These are phyloP conservation scores for Plectosphaerella plurivora DNA, from an alignment of 2,329 filamentous ascomycete genomes.

Conservation along the genomic window DNA sequence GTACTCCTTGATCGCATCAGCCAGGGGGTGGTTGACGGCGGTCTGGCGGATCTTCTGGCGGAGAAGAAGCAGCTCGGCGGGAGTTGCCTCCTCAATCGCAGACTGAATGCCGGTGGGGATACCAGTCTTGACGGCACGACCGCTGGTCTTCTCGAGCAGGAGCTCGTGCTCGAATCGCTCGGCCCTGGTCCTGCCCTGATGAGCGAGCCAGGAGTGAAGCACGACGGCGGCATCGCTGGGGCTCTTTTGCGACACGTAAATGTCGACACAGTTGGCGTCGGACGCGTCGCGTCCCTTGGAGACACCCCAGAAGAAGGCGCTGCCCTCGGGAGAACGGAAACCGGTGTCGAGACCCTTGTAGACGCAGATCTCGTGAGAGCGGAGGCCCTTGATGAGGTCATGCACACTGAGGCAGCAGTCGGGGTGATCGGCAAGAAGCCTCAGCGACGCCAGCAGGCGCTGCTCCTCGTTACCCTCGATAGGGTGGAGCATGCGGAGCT, in stretches of 20 bases:
- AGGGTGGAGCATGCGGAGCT: slow-evolving; percentile 24
- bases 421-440: slow-evolving; percentile 11
- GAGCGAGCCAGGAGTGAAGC: slow-evolving; percentile 32
- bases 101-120: slow-evolving; percentile 19
- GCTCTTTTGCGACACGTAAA: slow-evolving; percentile 29
- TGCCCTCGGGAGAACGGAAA: slow-evolving; percentile 23
- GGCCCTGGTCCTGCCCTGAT: slow-evolving; percentile 24
- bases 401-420: slow-evolving; percentile 16
- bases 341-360: slow-evolving; percentile 30
- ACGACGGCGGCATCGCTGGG: slow-evolving; percentile 17
- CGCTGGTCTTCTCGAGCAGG: slow-evolving; percentile 16
- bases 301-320: slow-evolving; percentile 28
- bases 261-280: slow-evolving; percentile 16
- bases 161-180: slow-evolving; percentile 26
- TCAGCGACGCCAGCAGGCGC: slow-evolving; percentile 17
- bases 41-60: slow-evolving; percentile 24
- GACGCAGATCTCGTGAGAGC: slow-evolving; percentile 16
- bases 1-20: slow-evolving; percentile 15
- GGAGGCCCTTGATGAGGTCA: slow-evolving; percentile 20
- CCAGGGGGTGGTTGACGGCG: slow-evolving; percentile 16
- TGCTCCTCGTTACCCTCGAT: slow-evolving; percentile 20
- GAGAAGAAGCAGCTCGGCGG: slow-evolving; percentile 23
- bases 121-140: background rate
- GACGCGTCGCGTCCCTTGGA: slow-evolving; percentile 14
- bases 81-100: slow-evolving; percentile 20